Evolutionary conservation across 495 filamentous ascomycete species (phyloP), one percentile per base, ranked within the genome.

Genomic region (Aspergillus haitiensis): DNA sequence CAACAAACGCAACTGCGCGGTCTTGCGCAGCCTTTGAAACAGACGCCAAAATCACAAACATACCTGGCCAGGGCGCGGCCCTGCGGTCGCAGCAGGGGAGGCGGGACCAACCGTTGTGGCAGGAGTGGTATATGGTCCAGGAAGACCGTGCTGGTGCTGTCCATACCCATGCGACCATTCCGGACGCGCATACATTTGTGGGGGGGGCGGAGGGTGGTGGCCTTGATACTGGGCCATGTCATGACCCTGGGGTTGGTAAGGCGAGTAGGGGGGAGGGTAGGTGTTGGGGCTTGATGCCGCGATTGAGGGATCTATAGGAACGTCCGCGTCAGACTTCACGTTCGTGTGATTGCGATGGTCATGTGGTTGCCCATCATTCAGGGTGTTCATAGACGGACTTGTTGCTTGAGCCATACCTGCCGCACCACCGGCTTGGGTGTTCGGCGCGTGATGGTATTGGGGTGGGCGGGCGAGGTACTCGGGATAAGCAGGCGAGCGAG

Each of bases 291-390:
- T 97, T 59, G 91, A 87, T 66, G 89, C 88, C 74, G 94, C 89
- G 66, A 97, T 94, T 66, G 92, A 93, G 63, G 93, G 92, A 95
- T 98, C 94, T 97, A 96, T 89, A 89, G 91, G 92, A 80, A 94
- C 84, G 84, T 91, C 87, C 85, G 83, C 82, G 92, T 96, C 88
- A 96, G 91, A 93, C 76, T 90, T 91, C 74, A 84, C 81, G 80
- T 86, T 86, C 71, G 85, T 78, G 68, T 82, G 78, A 69, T 76
- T 78, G 75, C 81, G 78, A 79, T 76, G 75, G 77, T 81, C 81
- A 78, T 88, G 83, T 82, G 83, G 81, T 76, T 84, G 83, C 69
- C 80, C 82, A 75, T 84, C 86, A 88, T 88, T 85, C 81, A 84
- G 82, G 79, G 88, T 80, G 84, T 84, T 82, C 81, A 88, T 84